Conservation (phyloP, 768 basidiomycete species). For the Kwoniella heveanensis region DNA sequence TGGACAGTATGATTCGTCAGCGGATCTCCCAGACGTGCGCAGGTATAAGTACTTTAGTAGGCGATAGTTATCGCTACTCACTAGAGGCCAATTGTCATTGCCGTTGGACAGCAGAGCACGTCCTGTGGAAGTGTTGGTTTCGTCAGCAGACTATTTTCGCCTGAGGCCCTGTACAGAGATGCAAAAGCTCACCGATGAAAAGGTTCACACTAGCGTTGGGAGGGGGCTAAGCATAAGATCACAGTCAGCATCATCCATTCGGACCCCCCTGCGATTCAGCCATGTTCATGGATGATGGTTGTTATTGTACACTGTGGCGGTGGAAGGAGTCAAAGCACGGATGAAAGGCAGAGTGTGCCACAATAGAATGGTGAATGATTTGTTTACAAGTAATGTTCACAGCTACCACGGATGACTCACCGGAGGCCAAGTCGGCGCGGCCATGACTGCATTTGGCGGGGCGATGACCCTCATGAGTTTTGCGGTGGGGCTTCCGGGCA, state of each 20-base stretch:
- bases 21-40: too few species aligned
- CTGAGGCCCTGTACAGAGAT: too few species aligned
- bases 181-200: conserved; percentile 52
- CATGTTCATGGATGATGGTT: neutral
- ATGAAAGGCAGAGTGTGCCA: conserved; percentile 42
- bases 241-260: conserved; percentile 11
- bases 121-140: conserved; percentile 22
- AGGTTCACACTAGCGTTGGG: conserved; percentile 51
- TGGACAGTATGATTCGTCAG: too few species aligned
- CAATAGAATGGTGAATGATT: conserved; percentile 5
- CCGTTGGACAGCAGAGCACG: conserved; percentile 49
- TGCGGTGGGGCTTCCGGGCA: conserved; percentile 46
- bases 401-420: conserved; percentile 30
- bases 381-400: conserved; percentile 11
- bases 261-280: neutral
- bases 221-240: conserved; percentile 34
- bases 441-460: conserved; percentile 40
- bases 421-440: conserved; percentile 42
- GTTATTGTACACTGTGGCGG: conserved; percentile 2
- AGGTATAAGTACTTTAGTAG: too few species aligned
- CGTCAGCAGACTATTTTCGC: too few species aligned
- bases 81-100: conserved; percentile 53
- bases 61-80: conserved; percentile 18
- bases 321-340: conserved; percentile 10
- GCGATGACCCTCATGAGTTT: conserved; percentile 46